Base-by-base conservation (phyloP, 2,329 filamentous ascomycete species). In the Fusarium humuli region DNA sequence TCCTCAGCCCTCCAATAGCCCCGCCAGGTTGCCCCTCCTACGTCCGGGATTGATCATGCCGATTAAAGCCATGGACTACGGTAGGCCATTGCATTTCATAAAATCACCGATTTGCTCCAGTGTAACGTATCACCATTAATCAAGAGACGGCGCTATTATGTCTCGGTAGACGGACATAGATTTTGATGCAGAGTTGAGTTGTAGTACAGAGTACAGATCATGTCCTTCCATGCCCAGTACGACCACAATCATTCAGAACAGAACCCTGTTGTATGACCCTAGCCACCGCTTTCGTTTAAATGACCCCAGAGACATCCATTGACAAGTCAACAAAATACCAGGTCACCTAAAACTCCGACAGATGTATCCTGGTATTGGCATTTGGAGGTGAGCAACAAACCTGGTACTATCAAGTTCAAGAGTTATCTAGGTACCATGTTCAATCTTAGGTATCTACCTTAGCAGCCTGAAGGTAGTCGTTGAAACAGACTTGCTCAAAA, bases 11-110 rank as follows among this genome's bases (percentile, higher is more conserved):
- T 63, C 60, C 41, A 62, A 62, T 41, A 54, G 40, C 60, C 71
- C 73, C 70, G 71, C 73, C 59, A 73, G 73, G 73, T 75, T 75
- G 73, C 73, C 73, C 73, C 73, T 75, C 73, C 73, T 74, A 75
- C 73, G 56, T 72, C 42, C 56, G 67, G 61, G 61, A 57, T 69
- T 30, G 55, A 44, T 49, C 47, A 58, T 50, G 57, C 44, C 55
- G 58, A 69, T 57, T 60, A 44, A 68, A 57, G 62, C 67, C 58
- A 57, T 52, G 18, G 34, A 6, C 32, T n/a, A 18, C 16, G 32
- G 32, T 37, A 37, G 32, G 62, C 67, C 58, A 57, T 52, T 23
- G 20, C 42, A 42, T 53, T 53, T 53, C 27, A 29, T 25, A 66
- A 70, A 70, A 68, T 70, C 54, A 67, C 67, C 63, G 67, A 70